Evolutionary conservation across 2,329 filamentous ascomycete species (phyloP), one percentile per base, ranked within the genome.

Genomic region (Paecilomyces sp.): DNA sequence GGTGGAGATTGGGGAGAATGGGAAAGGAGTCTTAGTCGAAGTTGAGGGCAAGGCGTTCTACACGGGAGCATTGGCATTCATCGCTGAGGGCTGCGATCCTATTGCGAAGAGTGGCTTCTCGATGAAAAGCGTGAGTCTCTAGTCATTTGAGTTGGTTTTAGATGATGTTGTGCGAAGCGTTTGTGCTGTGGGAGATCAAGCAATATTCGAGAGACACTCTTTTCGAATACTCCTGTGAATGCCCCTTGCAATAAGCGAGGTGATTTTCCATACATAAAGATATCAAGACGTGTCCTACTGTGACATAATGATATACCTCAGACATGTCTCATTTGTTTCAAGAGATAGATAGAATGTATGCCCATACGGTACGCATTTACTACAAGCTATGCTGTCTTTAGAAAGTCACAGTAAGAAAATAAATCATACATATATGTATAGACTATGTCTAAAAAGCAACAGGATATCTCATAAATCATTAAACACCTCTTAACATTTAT

Each of bases 41-140:
- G 71, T 74, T 15, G 70, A 74, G 54, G 73, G 73, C 1, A 59
- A 65, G 30, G 72, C 70, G 1, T 73, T 62, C 36, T 74, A 75
- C 59, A 73, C 70, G 0, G 72, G 73, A 8, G 57, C 66, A 7
- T 60, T 61, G 30, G 67, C 63, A 0, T 71, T 72, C 56, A 57
- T 71, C 15, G 61, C 69, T n/a, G 72, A 75, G 57, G 54, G 65
- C n/a, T 66, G 61, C 0, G 72, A 75, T 65, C 51, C 51, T 4
- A 66, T 60, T 8, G 62, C 63, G 28, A n/a, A 33, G 56, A 58
- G 54, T 33, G 50, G 41, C 33, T 53, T 53, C 24, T 53, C 50
- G 5, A 25, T 53, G 50, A 53, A 60, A 50, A 52, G 58, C 22
- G 51, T 51, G 33, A 47, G 41, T 56, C 51, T 50, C 51, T 33